Conservation (phyloP, 2,329 filamentous ascomycete species). For the Cordyceps farinosa region DNA sequence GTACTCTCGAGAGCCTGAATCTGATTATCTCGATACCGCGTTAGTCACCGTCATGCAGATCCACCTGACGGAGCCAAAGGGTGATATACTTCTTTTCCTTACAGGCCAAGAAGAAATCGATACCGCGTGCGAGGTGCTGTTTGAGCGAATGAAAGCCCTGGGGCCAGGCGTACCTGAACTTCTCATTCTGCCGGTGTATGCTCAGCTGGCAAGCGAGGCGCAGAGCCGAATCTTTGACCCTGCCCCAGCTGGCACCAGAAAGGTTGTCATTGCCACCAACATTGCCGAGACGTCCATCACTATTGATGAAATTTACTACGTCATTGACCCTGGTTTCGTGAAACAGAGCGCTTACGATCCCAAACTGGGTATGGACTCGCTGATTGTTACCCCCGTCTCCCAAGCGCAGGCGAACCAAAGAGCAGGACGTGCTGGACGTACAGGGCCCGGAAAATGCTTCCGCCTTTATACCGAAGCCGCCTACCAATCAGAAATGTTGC, state of each 20-base stretch:
- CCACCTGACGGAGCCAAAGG: conserved; percentile 84
- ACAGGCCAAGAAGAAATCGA: conserved; percentile 98
- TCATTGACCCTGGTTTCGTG: conserved; percentile 94
- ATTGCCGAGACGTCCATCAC: conserved; percentile 98
- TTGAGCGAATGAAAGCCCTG: conserved; percentile 92
- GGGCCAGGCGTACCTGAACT: conserved; percentile 88
- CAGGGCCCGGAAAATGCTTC: conserved; percentile 94
- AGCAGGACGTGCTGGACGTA: conserved; percentile 87
- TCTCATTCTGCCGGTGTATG: conserved; percentile 93
- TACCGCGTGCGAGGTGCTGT: conserved; percentile 86
- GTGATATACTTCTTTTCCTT: conserved; percentile 94
- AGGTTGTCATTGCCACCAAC: conserved; percentile 97
- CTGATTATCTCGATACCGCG: conserved; percentile 90
- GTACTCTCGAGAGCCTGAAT: conserved; percentile 91
- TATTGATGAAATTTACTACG: conserved; percentile 96
- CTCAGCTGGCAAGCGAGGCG: conserved; percentile 86
- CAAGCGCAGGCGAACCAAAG: conserved; percentile 95
- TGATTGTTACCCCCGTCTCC: conserved; percentile 93
- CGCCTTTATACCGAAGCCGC: conserved; percentile 92
- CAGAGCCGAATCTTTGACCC: conserved; percentile 94
- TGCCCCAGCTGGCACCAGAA: conserved; percentile 77
- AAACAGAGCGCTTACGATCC: conserved; percentile 98
- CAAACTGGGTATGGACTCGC: conserved; percentile 94
- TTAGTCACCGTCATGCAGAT: conserved; percentile 99
- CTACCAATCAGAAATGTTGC: conserved; percentile 94